Conservation (phyloP, 306 rosid genomes). For the Prunus padus region DNA sequence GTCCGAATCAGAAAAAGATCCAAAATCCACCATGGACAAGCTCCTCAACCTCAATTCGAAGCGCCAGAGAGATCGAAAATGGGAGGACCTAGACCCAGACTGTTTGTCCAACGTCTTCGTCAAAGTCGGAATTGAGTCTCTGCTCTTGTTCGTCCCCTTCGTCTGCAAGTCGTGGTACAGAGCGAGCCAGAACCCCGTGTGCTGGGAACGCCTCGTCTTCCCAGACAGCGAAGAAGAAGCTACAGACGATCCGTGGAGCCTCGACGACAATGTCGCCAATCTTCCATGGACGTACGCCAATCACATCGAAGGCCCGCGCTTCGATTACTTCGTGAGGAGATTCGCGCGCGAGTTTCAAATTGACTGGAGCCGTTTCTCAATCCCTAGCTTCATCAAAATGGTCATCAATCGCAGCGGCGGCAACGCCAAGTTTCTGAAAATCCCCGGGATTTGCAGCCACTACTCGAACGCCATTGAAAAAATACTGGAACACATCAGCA, state of each 20-base stretch:
- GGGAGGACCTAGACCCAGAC: background rate
- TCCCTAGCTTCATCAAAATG: background rate
- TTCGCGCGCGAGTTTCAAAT: background rate
- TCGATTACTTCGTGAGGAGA: slow-evolving; percentile 6
- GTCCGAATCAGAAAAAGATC: background rate
- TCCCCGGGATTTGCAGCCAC: background rate
- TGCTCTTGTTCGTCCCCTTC: background rate
- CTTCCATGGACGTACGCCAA: background rate
- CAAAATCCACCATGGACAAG: background rate
- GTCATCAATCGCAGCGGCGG: background rate
- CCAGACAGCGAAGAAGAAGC: background rate
- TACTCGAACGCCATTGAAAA: background rate
- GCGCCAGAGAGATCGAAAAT: slow-evolving; percentile 1
- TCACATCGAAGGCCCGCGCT: background rate
- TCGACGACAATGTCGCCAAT: background rate
- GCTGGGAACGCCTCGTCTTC: background rate
- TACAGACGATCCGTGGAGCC: background rate
- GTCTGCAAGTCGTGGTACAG: slow-evolving; percentile 13
- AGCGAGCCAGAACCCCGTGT: background rate
- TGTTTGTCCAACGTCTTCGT: background rate
- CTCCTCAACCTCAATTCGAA: background rate
- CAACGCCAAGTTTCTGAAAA: background rate
- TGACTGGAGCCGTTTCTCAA: background rate
- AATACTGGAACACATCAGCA: background rate
- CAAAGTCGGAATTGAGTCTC: background rate